phyloP scores from a whole-genome alignment of 768 basidiomycete species.

The Tricholoma flavovirens region DNA sequence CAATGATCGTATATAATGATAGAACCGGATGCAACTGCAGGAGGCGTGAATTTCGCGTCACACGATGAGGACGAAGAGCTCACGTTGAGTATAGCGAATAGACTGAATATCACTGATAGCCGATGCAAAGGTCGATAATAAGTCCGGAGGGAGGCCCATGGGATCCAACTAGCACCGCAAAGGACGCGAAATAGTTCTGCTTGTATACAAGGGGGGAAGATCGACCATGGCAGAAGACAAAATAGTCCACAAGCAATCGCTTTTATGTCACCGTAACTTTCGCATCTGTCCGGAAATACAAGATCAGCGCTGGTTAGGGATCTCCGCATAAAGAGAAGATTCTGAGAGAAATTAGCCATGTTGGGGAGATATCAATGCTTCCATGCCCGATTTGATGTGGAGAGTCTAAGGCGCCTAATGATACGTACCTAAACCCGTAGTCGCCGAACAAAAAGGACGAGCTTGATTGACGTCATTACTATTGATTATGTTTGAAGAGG shows the following conservation, averaged over 20 bases:
- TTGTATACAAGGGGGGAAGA: background rate
- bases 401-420: background rate
- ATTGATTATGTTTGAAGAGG: too few species aligned
- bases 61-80: slow-evolving; percentile 10
- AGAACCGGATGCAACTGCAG: slow-evolving; percentile 42
- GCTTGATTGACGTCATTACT: too few species aligned
- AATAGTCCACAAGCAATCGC: background rate
- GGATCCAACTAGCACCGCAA: background rate
- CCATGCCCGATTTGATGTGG: background rate
- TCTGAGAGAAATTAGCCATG: background rate
- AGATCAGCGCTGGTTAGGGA: background rate
- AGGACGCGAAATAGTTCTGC: background rate
- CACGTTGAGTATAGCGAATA: slow-evolving; percentile 40
- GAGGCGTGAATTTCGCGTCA: background rate
- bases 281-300: background rate
- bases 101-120: slow-evolving; percentile 33
- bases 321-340: background rate
- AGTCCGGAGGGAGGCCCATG: background rate
- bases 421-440: background rate
- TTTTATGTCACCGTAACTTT: background rate
- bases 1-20: slow-evolving; percentile 53
- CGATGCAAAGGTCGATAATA: slow-evolving; percentile 9
- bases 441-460: background rate
- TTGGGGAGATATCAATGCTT: background rate
- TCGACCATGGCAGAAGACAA: background rate